Base-by-base conservation (phyloP, 805 yeast species). In the Ogataea ramenticola region DNA sequence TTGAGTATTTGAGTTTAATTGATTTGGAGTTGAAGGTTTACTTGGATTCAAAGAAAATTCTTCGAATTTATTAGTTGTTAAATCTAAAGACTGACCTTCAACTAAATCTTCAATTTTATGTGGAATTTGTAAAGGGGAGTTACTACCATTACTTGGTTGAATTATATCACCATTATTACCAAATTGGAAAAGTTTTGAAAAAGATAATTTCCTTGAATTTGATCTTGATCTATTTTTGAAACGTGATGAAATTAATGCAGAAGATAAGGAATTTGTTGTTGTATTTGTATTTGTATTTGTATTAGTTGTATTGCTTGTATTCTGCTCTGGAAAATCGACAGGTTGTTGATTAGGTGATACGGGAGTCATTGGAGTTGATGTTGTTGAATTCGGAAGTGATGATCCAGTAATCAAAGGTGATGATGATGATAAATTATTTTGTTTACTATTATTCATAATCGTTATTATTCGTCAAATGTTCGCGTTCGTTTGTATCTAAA, bases 151-250 rank as follows among this genome's bases (percentile, higher is more conserved):
- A 34, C 22, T 5, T 34, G 24, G 22, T 16, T 11, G 35, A 15
- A 32, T 20, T 15, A 34, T 34, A 20, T 29, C 40, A 17, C 22
- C 42, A 36, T 41, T 43, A 26, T 16, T 39, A 12, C 67, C 71
- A 50, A 70, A 68, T 40, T 59, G 62, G 47, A 71, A 64, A 16
- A 71, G 51, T 42, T 66, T 62, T 2, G 69, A 64, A 17, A 71
- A 52, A 8, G 65, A 58, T 26, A 60, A 41, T 33, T 61, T 59
- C 30, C 62, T 53, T 1, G 75, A 70, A 46, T 67, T 59, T 12
- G 75, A 69, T 42, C 75, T 54, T 3, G 70, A 58, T 46, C 74
- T 52, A 15, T 67, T 52, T 34, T 56, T 58, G 5, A 56, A 46
- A 31, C 46, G 39, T 3, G 57, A 21, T 15, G 45, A 33, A 15